Evolutionary conservation across 2,329 filamentous ascomycete genomes (phyloP).

Genomic region (Cadophora gregata): DNA sequence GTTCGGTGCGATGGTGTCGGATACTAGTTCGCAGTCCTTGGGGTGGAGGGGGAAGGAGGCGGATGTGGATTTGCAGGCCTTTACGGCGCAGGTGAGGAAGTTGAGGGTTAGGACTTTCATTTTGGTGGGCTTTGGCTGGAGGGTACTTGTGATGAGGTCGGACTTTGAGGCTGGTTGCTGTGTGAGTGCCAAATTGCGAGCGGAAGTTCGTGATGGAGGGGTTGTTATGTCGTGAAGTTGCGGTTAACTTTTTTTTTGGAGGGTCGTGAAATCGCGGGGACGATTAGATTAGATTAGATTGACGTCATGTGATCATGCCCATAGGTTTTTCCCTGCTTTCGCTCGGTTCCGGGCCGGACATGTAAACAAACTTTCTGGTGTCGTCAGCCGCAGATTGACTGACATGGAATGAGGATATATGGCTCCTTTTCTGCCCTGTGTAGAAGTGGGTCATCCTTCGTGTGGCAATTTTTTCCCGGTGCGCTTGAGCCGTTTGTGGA

Average conservation of each 20-base stretch:
- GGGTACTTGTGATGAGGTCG: too few relatives aligned
- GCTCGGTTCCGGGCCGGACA: neutral
- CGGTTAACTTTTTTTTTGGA: conserved; percentile 15
- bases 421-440: too few relatives aligned
- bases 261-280: conserved; percentile 1
- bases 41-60: conserved; percentile 90
- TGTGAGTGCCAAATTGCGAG: neutral
- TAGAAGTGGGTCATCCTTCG: too few relatives aligned
- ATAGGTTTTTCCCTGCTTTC: neutral
- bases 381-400: too few relatives aligned
- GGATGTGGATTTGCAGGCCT: conserved; percentile 84
- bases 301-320: neutral
- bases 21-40: conserved; percentile 87
- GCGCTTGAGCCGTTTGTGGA: too few relatives aligned
- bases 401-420: too few relatives aligned
- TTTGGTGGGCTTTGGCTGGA: neutral
- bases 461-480: too few relatives aligned
- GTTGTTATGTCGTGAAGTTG: neutral
- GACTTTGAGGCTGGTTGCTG: neutral
- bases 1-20: conserved; percentile 83
- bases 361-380: neutral
- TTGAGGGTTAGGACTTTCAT: conserved; percentile 98
- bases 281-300: conserved; percentile 32
- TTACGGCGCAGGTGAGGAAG: conserved; percentile 95
- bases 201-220: neutral